These are phyloP conservation scores for Nicotiana attenuata DNA, from an alignment of 257 asterid genomes.

Conservation along the genomic window DNA sequence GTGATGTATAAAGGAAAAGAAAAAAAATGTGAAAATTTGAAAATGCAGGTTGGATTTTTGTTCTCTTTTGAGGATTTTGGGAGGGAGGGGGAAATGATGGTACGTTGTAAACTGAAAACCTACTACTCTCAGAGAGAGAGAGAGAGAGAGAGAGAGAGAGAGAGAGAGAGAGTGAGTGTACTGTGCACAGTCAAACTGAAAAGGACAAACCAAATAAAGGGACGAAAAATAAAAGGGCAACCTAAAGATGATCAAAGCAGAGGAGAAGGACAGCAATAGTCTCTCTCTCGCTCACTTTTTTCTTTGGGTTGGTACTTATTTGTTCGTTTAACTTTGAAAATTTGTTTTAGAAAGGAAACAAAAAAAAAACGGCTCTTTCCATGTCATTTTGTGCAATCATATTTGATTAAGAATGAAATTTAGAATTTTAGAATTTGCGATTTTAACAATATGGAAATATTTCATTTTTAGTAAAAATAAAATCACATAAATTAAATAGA, in stretches of 20 bases:
- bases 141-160: not conserved
- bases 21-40: not conserved
- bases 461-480: too few relatives aligned
- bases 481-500: too few relatives aligned
- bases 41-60: not conserved
- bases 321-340: too few relatives aligned
- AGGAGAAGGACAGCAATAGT: not conserved
- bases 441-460: too few relatives aligned
- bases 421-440: too few relatives aligned
- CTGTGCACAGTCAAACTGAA: not conserved
- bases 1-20: not conserved
- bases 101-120: constrained; percentile 6
- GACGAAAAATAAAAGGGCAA: not conserved
- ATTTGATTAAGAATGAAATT: too few relatives aligned
- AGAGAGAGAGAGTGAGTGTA: not conserved
- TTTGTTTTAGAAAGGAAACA: not conserved
- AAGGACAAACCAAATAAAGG: not conserved
- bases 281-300: not conserved
- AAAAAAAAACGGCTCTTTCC: not conserved
- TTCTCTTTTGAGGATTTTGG: not conserved
- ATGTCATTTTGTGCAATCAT: not conserved
- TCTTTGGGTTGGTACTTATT: not conserved
- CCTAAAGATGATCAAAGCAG: constrained; percentile 14
- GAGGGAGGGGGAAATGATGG: not conserved
- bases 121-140: not conserved